Evolutionary conservation across 495 filamentous ascomycete species (phyloP).

Genomic region (Delitschia confertaspora): DNA sequence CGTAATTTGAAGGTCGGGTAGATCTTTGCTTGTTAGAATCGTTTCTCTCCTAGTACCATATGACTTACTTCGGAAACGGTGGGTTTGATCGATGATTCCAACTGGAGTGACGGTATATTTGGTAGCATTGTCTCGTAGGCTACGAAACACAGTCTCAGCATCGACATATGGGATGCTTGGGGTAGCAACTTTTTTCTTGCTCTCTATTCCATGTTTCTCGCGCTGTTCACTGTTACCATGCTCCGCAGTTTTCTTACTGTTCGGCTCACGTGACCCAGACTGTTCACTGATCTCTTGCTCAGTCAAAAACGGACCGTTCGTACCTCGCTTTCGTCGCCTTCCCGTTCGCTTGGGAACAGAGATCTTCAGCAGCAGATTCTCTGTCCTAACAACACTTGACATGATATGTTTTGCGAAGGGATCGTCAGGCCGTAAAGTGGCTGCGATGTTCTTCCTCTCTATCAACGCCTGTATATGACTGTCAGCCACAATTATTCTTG

Average conservation of each 20-base stretch:
- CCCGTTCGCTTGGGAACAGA: constrained; percentile 80
- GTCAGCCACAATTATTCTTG: constrained; percentile 4
- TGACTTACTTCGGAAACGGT: constrained; percentile 68
- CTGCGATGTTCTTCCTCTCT: constrained; percentile 44
- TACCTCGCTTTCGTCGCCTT: constrained; percentile 69
- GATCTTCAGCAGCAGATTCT: constrained; percentile 77
- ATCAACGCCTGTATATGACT: no score
- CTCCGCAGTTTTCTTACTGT: constrained; percentile 13
- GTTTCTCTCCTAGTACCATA: not conserved
- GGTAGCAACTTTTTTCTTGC: not conserved
- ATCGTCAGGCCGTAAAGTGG: constrained; percentile 71
- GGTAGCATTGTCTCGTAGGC: constrained; percentile 59
- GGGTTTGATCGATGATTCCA: constrained; percentile 65
- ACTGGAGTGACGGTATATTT: constrained; percentile 62
- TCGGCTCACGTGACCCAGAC: not conserved
- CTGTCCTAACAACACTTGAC: constrained; percentile 60
- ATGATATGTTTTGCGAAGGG: constrained; percentile 62
- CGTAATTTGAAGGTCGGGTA: constrained; percentile 72
- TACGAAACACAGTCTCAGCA: constrained; percentile 44
- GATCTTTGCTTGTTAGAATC: constrained; percentile 18
- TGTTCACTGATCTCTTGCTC: constrained; percentile 21
- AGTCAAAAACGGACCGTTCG: constrained; percentile 51
- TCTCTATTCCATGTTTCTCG: not conserved
- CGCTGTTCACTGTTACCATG: constrained; percentile 17
- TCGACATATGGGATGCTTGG: not conserved